These are phyloP conservation scores for Sporisorium sorghi DNA, from an alignment of 1,284 basidiomycete species.

Conservation along the genomic window DNA sequence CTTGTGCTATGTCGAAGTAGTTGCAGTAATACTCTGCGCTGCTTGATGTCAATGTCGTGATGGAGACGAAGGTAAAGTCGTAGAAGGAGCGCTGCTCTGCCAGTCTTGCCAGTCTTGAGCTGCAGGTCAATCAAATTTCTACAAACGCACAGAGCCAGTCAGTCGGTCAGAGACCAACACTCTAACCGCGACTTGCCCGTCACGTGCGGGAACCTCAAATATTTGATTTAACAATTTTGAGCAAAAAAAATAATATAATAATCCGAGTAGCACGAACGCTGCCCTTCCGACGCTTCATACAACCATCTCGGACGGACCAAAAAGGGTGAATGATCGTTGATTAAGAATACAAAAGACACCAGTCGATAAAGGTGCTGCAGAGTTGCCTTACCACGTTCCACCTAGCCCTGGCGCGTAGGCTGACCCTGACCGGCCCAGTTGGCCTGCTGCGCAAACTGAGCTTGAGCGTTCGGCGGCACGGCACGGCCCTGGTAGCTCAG, in stretches of 20 bases:
- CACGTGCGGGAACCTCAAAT: constrained; percentile 20
- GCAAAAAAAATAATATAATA: too few species aligned
- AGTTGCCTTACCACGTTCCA: background rate
- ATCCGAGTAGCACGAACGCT: too few species aligned
- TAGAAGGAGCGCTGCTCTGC: background rate
- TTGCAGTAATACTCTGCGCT: background rate
- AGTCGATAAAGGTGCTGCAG: background rate
- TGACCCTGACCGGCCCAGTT: constrained; percentile 9
- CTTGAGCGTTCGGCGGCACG: constrained; percentile 16
- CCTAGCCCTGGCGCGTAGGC: constrained; percentile 8
- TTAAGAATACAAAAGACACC: background rate
- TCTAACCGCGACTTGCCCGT: constrained; percentile 29
- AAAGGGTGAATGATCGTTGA: background rate
- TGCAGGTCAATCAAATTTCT: constrained; percentile 44
- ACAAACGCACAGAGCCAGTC: constrained; percentile 15
- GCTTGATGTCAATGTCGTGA: background rate
- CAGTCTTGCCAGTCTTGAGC: constrained; percentile 13
- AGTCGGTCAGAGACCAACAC: constrained; percentile 37
- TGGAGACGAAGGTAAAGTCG: background rate
- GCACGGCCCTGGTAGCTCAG: constrained; percentile 15
- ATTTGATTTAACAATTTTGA: background rate
- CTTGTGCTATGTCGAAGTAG: background rate
- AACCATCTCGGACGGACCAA: too few species aligned
- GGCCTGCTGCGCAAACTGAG: background rate
- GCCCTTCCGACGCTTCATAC: too few species aligned